Evolutionary conservation across 371 early-diverging fungal species (phyloP), one percentile per base, ranked within the genome.

Genomic region (Syncephalis plumigaleata): DNA sequence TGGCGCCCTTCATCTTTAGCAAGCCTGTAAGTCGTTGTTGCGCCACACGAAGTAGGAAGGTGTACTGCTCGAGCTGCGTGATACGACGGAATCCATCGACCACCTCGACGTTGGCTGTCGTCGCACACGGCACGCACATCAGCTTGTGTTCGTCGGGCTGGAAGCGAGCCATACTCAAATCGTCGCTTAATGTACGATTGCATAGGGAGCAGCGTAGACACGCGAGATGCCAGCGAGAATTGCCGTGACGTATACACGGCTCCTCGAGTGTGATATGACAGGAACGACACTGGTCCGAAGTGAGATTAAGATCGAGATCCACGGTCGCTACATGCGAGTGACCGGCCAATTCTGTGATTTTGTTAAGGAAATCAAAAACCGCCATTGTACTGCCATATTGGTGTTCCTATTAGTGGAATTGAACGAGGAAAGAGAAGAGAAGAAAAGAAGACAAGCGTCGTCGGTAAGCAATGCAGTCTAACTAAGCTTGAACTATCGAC

Each of bases 51-150:
- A 93, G 67, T 36, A 92, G 58, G 53, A 87, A 91, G 11, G 84
- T 79, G 53, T 87, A 94, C 58, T 93, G 91, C 48, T 87, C 75
- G 11, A 94, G 69, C 54, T 83, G 81, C n/a, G 91, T 76, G 3
- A 91, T 78, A 51, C 71, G 67, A 52, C 74, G 69, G 43, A 88
- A 81, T 27, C 69, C 83, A 9, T 61, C 59, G 15, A 47, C 39
- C 3, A 61, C 55, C 3, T 51, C 73, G 17, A 31, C 31, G 11
- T 31, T 31, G 31, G 54, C 70, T 52, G 55, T 59, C 44, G 58
- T 64, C 43, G 67, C 70, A 52, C 75, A 78, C 42, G 49, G 59
- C 2, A 31, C 64, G 51, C 75, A 84, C 44, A 54, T 63, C 13
- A 77, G 59, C 26, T 43, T 53, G 13, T 57, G 69, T 15, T 51